Percentiles rank a stretch among this genome's conserved stretches.
Conservation (phyloP, 257 asterid species). For the Capsicum rhomboideum region DNA sequence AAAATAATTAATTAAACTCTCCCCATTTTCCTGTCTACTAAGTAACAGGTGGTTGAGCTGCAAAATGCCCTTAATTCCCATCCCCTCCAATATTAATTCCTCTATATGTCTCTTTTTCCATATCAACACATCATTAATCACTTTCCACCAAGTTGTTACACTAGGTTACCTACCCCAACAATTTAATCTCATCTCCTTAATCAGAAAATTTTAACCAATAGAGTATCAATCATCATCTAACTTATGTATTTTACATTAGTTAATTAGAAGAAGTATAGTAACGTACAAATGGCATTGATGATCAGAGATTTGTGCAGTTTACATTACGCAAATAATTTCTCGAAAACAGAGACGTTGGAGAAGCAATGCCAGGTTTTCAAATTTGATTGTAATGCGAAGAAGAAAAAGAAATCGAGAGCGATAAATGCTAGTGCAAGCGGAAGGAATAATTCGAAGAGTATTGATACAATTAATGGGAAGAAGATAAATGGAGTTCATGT, state of each 20-base stretch:
- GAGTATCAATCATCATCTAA: neutral
- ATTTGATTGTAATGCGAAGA: neutral
- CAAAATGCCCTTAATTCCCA: constrained; percentile 7
- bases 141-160: neutral
- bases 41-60: constrained; percentile 20
- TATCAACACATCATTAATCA: neutral
- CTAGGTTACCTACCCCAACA: constrained; percentile 4
- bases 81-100: neutral
- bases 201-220: neutral
- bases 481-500: constrained; percentile 49
- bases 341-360: neutral
- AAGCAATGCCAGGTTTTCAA: neutral
- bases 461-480: constrained; percentile 45
- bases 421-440: constrained; percentile 5
- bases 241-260: neutral
- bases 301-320: neutral
- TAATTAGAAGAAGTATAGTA: neutral
- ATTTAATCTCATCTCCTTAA: neutral
- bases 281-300: constrained; percentile 3
- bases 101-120: neutral
- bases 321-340: neutral
- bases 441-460: neutral
- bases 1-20: neutral
- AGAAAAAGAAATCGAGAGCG: neutral
- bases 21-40: constrained; percentile 9